A percentile compares a stretch with the other conserved stretches of the same genome.
Conservation (phyloP, 129 eudicot species). For the Centaurea solstitialis region DNA sequence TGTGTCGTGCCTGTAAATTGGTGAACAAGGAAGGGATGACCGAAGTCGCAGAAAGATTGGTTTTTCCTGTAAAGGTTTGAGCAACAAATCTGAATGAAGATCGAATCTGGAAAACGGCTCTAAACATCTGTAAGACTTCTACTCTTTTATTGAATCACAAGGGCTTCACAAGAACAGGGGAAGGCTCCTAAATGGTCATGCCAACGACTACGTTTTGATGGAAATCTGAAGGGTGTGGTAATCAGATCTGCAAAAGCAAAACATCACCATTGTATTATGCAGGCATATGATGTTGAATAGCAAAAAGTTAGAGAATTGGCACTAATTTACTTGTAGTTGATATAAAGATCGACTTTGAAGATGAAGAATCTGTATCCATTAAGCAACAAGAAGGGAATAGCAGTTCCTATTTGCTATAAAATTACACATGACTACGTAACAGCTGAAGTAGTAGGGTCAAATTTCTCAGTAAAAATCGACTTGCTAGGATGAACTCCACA, state of each 20-base stretch:
- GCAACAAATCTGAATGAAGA: constrained; percentile 25
- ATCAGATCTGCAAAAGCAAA: not conserved
- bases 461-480: not conserved
- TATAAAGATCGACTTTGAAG: not conserved
- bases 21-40: constrained; percentile 29
- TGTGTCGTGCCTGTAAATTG: constrained; percentile 26
- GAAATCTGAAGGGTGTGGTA: not conserved
- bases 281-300: not conserved
- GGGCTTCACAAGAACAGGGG: not conserved
- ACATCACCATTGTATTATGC: not conserved
- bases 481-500: not conserved
- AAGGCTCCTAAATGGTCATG: not conserved
- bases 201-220: not conserved
- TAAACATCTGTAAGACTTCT: constrained; percentile 30
- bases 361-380: not conserved
- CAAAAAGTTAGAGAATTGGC: not conserved
- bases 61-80: constrained; percentile 28
- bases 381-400: not conserved
- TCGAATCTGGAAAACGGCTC: constrained; percentile 32
- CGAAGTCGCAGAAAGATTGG: constrained; percentile 4
- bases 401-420: not conserved
- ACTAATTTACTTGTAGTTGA: not conserved
- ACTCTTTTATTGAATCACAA: not conserved
- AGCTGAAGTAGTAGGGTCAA: not conserved
- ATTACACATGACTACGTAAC: not conserved